These are phyloP conservation scores for Calonectria crousiana DNA, from an alignment of 2,329 filamentous ascomycete species.

Conservation along the genomic window DNA sequence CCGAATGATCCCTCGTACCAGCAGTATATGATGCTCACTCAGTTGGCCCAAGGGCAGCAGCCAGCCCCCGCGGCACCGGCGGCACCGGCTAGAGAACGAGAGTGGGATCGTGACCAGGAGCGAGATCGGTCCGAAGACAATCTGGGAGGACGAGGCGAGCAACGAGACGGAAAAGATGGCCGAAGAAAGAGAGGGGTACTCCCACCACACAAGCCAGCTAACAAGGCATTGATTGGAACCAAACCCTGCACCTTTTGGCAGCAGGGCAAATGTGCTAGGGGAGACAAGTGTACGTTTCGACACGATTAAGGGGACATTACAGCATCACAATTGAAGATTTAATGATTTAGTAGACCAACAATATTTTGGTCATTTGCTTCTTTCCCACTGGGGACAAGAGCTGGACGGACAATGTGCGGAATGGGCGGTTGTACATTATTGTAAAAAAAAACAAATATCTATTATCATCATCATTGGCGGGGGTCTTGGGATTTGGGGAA, in stretches of 20 bases:
- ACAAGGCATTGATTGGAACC: constrained; percentile 72
- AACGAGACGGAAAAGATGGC: constrained; percentile 52
- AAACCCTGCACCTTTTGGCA: constrained; percentile 78
- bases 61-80: constrained; percentile 36
- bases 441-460: constrained; percentile 33
- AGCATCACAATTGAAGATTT: constrained; percentile 10
- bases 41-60: constrained; percentile 52
- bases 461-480: constrained; percentile 11
- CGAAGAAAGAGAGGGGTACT: constrained; percentile 57
- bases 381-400: constrained; percentile 7
- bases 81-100: constrained; percentile 37
- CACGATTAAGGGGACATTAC: constrained; percentile 62
- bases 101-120: constrained; percentile 47
- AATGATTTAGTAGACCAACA: constrained; percentile 8
- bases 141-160: constrained; percentile 46
- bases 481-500: constrained; percentile 1
- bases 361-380: constrained; percentile 11
- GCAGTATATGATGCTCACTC: constrained; percentile 54
- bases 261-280: constrained; percentile 79
- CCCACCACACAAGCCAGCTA: constrained; percentile 58
- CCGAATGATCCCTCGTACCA: constrained; percentile 56
- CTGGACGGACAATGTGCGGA: constrained; percentile 9
- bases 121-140: constrained; percentile 50
- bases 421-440: constrained; percentile 40
- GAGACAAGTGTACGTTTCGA: constrained; percentile 79